Conservation (phyloP, 2,329 filamentous ascomycete genomes). For the Chrysoporthe cubensis region DNA sequence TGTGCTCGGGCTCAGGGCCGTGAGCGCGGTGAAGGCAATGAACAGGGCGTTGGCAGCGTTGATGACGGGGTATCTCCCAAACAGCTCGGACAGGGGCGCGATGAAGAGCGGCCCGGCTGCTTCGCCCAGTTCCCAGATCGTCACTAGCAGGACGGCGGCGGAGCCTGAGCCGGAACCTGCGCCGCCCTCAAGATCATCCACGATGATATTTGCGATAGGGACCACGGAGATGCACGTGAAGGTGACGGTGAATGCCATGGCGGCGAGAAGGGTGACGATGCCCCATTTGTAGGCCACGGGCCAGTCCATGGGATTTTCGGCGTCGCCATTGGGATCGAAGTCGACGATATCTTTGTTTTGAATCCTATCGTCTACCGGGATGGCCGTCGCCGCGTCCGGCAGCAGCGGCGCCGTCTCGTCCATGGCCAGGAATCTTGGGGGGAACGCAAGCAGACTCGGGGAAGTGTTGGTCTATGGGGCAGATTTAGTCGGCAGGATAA, state of each 20-base stretch:
- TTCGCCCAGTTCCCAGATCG: slow-evolving; percentile 71
- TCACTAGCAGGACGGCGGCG: slow-evolving; percentile 65
- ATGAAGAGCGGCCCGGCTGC: slow-evolving; percentile 63
- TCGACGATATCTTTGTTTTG: slow-evolving; percentile 41
- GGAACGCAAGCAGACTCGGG: background rate
- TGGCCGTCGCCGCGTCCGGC: slow-evolving; percentile 33
- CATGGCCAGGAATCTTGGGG: slow-evolving; percentile 31
- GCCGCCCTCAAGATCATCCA: slow-evolving; percentile 47
- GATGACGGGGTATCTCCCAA: slow-evolving; percentile 59
- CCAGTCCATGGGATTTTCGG: slow-evolving; percentile 60
- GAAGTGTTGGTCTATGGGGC: background rate
- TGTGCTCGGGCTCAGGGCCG: slow-evolving; percentile 50
- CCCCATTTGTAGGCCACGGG: slow-evolving; percentile 54
- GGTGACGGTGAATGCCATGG: slow-evolving; percentile 61
- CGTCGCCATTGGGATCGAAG: slow-evolving; percentile 50
- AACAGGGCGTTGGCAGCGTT: slow-evolving; percentile 57
- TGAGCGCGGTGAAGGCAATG: slow-evolving; percentile 51
- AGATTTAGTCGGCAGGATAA: background rate
- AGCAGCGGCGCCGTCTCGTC: slow-evolving; percentile 42
- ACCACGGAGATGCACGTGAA: slow-evolving; percentile 62
- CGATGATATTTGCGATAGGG: slow-evolving; percentile 56
- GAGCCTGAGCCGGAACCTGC: slow-evolving; percentile 43
- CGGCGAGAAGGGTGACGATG: slow-evolving; percentile 55
- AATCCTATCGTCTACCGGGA: slow-evolving; percentile 31
- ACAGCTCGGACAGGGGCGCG: slow-evolving; percentile 65